phyloP scores from a whole-genome alignment of 179 eudicot species.

The Sideroxylon spinosum region DNA sequence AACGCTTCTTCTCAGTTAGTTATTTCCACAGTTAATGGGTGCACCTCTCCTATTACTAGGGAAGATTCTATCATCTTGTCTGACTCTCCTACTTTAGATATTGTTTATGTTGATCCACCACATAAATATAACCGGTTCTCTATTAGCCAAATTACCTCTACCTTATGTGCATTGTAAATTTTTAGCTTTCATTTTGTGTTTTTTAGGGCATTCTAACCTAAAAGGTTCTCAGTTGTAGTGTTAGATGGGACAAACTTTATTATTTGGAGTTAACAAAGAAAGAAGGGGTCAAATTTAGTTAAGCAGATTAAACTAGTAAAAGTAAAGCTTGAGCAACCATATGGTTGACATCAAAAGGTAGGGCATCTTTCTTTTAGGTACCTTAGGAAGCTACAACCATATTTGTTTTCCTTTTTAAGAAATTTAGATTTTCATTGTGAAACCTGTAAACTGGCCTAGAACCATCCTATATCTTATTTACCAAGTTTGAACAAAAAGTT shows the following conservation, averaged over 20 bases:
- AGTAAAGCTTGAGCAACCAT: background rate
- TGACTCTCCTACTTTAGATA: background rate
- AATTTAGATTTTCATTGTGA: too few relatives aligned
- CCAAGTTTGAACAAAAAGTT: slow-evolving; percentile 3
- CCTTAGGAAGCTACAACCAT: too few relatives aligned
- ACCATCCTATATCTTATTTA: too few relatives aligned
- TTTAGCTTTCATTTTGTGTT: slow-evolving; percentile 12
- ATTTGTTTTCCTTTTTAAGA: too few relatives aligned
- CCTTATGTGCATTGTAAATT: slow-evolving; percentile 4
- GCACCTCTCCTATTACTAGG: slow-evolving; percentile 8
- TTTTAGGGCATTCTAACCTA: background rate
- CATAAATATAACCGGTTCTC: slow-evolving; percentile 1
- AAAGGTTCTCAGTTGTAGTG: background rate
- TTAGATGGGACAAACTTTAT: background rate
- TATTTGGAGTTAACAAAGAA: background rate
- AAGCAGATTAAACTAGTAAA: background rate
- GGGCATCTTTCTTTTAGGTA: slow-evolving; percentile 7
- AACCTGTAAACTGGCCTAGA: too few relatives aligned
- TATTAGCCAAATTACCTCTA: background rate
- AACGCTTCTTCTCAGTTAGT: slow-evolving; percentile 1
- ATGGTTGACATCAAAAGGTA: slow-evolving; percentile 12
- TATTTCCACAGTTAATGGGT: slow-evolving; percentile 11
- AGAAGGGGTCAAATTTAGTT: background rate
- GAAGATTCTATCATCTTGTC: background rate
- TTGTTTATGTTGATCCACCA: slow-evolving; percentile 7